These are phyloP conservation scores for Pichia sp. DNA, from an alignment of 1,139 yeast species.

Conservation along the genomic window DNA sequence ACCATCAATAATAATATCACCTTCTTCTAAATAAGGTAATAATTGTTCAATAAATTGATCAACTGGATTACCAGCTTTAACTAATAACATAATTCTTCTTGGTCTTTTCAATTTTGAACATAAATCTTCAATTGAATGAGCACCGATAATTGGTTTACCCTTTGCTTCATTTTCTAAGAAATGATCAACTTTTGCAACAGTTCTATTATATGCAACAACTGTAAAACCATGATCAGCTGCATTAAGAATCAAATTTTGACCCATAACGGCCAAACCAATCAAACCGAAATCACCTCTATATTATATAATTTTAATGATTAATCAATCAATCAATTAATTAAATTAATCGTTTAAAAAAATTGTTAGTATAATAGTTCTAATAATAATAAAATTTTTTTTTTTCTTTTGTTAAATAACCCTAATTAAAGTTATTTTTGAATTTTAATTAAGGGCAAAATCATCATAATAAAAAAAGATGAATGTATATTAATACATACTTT, in stretches of 20 bases:
- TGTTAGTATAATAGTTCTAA: not conserved
- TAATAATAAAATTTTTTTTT: too few species aligned
- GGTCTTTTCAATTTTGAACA: slow-evolving; percentile 90
- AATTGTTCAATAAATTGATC: slow-evolving; percentile 86
- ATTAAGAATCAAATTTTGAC: slow-evolving; percentile 94
- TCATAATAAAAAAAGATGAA: too few species aligned
- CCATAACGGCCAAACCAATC: slow-evolving; percentile 99
- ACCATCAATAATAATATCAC: slow-evolving; percentile 98
- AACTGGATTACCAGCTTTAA: slow-evolving; percentile 95
- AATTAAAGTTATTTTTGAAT: too few species aligned
- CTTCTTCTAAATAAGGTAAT: slow-evolving; percentile 87
- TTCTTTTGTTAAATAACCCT: too few species aligned
- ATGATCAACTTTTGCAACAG: slow-evolving; percentile 89
- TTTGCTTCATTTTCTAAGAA: slow-evolving; percentile 93
- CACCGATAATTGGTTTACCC: slow-evolving; percentile 93
- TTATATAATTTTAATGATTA: not conserved
- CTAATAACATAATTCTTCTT: slow-evolving; percentile 88
- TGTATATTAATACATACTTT: slow-evolving; percentile 4
- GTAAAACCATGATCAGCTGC: slow-evolving; percentile 98
- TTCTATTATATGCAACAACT: slow-evolving; percentile 98
- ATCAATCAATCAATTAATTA: not conserved
- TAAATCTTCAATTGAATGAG: slow-evolving; percentile 85
- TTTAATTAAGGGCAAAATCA: too few species aligned
- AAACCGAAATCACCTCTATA: slow-evolving; percentile 92
- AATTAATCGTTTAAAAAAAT: not conserved